These are phyloP conservation scores for Verticillium klebahnii DNA, from an alignment of 2,329 filamentous ascomycete genomes.

Conservation along the genomic window DNA sequence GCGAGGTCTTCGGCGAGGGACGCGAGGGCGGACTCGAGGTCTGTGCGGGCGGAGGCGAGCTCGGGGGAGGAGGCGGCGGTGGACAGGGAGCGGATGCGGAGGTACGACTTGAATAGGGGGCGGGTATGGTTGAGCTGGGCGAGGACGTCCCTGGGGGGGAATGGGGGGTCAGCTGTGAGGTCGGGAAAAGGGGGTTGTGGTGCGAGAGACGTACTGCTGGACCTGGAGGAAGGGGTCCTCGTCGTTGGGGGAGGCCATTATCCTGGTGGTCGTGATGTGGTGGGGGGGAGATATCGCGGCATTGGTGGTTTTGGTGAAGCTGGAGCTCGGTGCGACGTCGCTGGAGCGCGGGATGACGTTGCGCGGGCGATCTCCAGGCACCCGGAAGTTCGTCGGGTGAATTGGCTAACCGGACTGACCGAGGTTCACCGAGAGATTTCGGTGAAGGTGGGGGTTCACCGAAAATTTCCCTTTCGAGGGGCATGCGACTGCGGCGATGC, in stretches of 20 bases:
- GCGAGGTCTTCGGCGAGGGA: conserved; percentile 77
- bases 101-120: conserved; percentile 87
- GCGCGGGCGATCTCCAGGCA: neutral
- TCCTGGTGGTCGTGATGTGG: conserved; percentile 28
- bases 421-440: neutral
- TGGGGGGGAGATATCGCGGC: conserved; percentile 7
- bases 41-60: conserved; percentile 70
- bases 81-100: conserved; percentile 86
- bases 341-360: conserved; percentile 11
- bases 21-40: conserved; percentile 61
- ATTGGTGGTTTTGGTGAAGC: conserved; percentile 6
- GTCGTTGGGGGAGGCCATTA: conserved; percentile 65
- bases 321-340: neutral
- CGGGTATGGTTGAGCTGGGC: conserved; percentile 74
- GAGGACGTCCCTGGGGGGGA: conserved; percentile 70
- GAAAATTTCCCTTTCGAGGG: conserved; percentile 11
- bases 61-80: conserved; percentile 72
- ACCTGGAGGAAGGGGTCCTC: conserved; percentile 70
- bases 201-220: conserved; percentile 50
- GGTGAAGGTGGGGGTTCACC: conserved; percentile 8
- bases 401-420: neutral
- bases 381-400: neutral
- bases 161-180: conserved; percentile 2
- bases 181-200: conserved; percentile 3
- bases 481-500: neutral